Conservation (phyloP, 768 basidiomycete species). For the Collybiopsis confluens region DNA sequence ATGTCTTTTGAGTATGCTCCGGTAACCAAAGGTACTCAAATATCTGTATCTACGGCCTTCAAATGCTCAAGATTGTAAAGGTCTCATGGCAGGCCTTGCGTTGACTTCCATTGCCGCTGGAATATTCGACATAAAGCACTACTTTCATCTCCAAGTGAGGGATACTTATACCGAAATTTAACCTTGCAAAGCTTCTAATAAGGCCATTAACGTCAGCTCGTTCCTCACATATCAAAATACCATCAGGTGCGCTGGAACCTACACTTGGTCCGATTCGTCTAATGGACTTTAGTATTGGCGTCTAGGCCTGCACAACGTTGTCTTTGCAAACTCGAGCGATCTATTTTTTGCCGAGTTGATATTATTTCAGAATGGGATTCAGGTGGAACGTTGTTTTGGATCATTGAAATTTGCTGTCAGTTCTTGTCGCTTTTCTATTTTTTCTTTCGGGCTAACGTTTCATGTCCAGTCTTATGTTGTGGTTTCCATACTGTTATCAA, state of each 20-base stretch:
- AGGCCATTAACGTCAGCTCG: conserved; percentile 43
- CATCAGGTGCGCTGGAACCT: conserved; percentile 59
- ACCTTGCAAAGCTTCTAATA: conserved; percentile 11
- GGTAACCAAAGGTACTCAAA: conserved; percentile 70
- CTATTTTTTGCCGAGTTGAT: conserved; percentile 73
- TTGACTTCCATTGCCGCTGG: conserved; percentile 71
- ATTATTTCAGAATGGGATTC: conserved; percentile 65
- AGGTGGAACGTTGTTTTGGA: conserved; percentile 83
- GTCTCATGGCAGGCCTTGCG: conserved; percentile 71
- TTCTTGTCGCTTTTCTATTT: not conserved
- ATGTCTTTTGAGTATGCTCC: conserved; percentile 85
- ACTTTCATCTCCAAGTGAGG: conserved; percentile 79
- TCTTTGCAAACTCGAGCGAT: conserved; percentile 82
- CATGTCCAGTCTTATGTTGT: conserved; percentile 67
- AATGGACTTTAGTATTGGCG: conserved; percentile 72
- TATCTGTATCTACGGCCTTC: not conserved
- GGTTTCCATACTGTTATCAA: conserved; percentile 62
- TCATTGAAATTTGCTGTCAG: conserved; percentile 82
- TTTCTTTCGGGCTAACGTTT: not conserved
- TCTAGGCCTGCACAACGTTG: conserved; percentile 65
- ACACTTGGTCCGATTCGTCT: not conserved
- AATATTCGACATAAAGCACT: conserved; percentile 84
- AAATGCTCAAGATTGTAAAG: conserved; percentile 31
- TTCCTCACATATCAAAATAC: conserved; percentile 86
- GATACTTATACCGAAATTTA: conserved; percentile 1